Evolutionary conservation across 2,329 filamentous ascomycete genomes (phyloP).

Genomic region (Fusarium papillatum): DNA sequence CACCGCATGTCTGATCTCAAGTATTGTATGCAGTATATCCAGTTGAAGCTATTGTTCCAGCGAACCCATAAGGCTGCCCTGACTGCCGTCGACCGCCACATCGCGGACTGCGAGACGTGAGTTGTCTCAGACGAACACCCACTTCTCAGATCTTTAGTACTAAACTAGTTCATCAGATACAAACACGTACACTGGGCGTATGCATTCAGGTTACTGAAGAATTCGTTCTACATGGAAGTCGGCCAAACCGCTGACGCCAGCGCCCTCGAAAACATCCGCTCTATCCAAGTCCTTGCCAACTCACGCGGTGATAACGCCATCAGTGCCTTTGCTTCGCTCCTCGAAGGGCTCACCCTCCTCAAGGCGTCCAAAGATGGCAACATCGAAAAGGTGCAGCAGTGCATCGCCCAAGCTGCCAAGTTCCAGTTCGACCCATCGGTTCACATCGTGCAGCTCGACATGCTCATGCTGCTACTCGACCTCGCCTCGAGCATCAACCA

Average conservation of each 20-base stretch:
- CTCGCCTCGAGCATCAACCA: slow-evolving; percentile 77
- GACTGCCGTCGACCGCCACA: slow-evolving; percentile 78
- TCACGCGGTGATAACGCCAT: slow-evolving; percentile 73
- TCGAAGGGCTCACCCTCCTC: slow-evolving; percentile 79
- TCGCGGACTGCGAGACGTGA: slow-evolving; percentile 76
- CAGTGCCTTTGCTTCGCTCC: slow-evolving; percentile 73
- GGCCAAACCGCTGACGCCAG: slow-evolving; percentile 72
- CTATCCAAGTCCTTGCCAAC: slow-evolving; percentile 71
- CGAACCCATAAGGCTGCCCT: slow-evolving; percentile 80
- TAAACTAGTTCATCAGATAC: slow-evolving; percentile 56
- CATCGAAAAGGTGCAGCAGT: slow-evolving; percentile 78
- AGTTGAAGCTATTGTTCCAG: slow-evolving; percentile 78
- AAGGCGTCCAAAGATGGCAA: slow-evolving; percentile 74
- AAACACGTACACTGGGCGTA: slow-evolving; percentile 82
- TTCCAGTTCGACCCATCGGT: slow-evolving; percentile 76
- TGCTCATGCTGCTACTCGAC: slow-evolving; percentile 77
- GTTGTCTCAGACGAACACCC: slow-evolving; percentile 35
- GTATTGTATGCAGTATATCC: slow-evolving; percentile 82
- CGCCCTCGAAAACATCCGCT: slow-evolving; percentile 77
- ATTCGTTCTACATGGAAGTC: slow-evolving; percentile 75
- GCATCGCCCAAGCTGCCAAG: slow-evolving; percentile 80
- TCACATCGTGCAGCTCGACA: slow-evolving; percentile 73
- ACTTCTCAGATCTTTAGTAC: background rate
- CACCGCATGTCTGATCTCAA: slow-evolving; percentile 72
- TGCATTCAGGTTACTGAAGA: slow-evolving; percentile 81